Evolutionary conservation across 805 yeast genomes (phyloP), one percentile per base, ranked within the genome.

Genomic region (Cyberlindnera samutprakarnensis): DNA sequence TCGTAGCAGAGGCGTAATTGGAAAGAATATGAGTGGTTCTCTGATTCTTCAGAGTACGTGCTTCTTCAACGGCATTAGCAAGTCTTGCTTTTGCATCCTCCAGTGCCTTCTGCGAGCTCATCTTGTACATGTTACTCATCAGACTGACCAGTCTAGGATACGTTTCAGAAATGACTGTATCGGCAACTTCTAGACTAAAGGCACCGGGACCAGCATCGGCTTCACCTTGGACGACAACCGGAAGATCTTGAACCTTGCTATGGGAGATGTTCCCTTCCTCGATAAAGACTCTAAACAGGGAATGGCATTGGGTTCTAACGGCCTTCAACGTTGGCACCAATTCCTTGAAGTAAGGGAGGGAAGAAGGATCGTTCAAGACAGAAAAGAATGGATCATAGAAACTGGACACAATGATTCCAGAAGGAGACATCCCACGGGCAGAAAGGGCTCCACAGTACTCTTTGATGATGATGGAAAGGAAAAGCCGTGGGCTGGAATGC

Each of bases 141-240:
- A 69, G 53, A 36, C 70, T 73, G 42, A 75, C 60, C 41, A 86
- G 59, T 48, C 78, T 79, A n/a, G 70, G 72, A 49, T 73, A 85
- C 6, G 75, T 72, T 24, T 76, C 83, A 25, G 62, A 62, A 20
- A 79, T 61, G 13, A 87, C 69, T 40, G 73, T 71, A 35, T 81
- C 81, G 1, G 96, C 96, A 39, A 73, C 71, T 26, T 71, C 81
- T 25, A 92, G 54, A 12, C 86, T 73, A 58, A 92, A 92, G 0
- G 96, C 97, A 46, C 80, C 87, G 1, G 94, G 86, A 2, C 96
- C 96, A 2, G 96, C 95, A 38, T 84, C 94, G 1, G 75, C 66
- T 51, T 92, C 97, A 22, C 98, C 98, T 55, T 87, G 90, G 4
- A 90, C 96, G 8, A 88, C 76, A 5, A 87, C 78, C 0, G 98